Evolutionary conservation across 352 stramenopile species (phyloP).

Genomic region (Lagenidium giganteum): DNA sequence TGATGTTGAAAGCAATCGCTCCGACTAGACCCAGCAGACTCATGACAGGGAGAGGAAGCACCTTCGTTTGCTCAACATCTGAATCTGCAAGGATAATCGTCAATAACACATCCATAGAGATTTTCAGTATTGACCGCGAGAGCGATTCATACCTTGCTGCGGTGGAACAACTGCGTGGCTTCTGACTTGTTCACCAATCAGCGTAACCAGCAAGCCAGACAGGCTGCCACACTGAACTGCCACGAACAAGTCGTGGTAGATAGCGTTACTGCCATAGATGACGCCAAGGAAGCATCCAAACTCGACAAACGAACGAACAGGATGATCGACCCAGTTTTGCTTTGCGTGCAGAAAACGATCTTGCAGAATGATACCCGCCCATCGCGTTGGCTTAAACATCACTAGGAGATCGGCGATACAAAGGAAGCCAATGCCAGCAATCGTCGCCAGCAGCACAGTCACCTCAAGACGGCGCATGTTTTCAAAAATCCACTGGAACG

Average conservation of each 20-base stretch:
- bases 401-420: constrained; percentile 68
- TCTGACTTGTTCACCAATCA: constrained; percentile 75
- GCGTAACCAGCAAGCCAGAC: constrained; percentile 73
- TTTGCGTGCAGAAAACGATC: constrained; percentile 72
- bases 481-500: constrained; percentile 79
- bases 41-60: constrained; percentile 81
- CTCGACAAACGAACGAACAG: constrained; percentile 81
- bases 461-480: constrained; percentile 83
- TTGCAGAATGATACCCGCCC: constrained; percentile 80
- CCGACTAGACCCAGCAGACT: constrained; percentile 68
- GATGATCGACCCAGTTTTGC: constrained; percentile 70
- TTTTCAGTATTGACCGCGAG: background rate
- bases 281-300: constrained; percentile 82
- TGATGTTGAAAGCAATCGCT: constrained; percentile 82
- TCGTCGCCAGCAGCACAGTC: constrained; percentile 64
- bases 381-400: constrained; percentile 30
- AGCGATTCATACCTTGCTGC: constrained; percentile 24
- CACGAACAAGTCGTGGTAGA: constrained; percentile 73
- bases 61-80: constrained; percentile 58
- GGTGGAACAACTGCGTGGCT: constrained; percentile 38
- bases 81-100: constrained; percentile 16
- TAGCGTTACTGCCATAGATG: constrained; percentile 85
- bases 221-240: constrained; percentile 80
- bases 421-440: constrained; percentile 80
- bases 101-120: background rate